A percentile compares a stretch with the other conserved stretches of the same genome.
These are phyloP conservation scores for Pontederia crassipes DNA, from an alignment of 176 grass and related monocot species.

Conservation along the genomic window DNA sequence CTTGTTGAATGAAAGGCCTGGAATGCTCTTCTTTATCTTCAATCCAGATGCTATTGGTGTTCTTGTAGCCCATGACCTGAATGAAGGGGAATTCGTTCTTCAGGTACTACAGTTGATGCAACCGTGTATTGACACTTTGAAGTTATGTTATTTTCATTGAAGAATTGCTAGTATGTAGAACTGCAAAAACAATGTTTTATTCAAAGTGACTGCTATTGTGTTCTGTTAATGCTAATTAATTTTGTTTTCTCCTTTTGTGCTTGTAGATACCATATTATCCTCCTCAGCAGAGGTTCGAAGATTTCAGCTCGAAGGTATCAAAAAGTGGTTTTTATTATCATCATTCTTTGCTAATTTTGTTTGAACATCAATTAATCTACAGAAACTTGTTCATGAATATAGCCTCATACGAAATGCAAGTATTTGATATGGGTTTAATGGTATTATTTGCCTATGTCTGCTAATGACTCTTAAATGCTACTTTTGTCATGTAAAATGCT, in stretches of 20 bases:
- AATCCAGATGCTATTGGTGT: slow-evolving; percentile 69
- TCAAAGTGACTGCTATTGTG: not conserved
- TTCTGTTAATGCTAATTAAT: slow-evolving; percentile 7
- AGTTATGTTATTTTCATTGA: slow-evolving; percentile 3
- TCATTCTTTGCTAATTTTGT: not conserved
- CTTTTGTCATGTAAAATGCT: not conserved
- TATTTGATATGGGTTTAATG: not conserved
- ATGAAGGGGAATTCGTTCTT: slow-evolving; percentile 87
- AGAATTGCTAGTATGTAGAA: slow-evolving; percentile 1
- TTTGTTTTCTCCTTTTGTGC: slow-evolving; percentile 16
- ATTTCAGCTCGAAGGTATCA: slow-evolving; percentile 66
- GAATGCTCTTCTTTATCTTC: slow-evolving; percentile 94
- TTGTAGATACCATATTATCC: slow-evolving; percentile 89
- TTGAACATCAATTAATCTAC: not conserved
- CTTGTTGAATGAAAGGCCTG: slow-evolving; percentile 62
- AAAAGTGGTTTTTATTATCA: slow-evolving; percentile 11
- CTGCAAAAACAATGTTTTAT: not conserved
- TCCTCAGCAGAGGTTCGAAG: slow-evolving; percentile 80
- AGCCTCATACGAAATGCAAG: not conserved
- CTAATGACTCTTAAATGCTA: too few species aligned
- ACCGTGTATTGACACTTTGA: not conserved
- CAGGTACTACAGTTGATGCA: slow-evolving; percentile 43
- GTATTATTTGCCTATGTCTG: too few species aligned
- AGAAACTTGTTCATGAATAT: not conserved
- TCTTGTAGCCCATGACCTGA: slow-evolving; percentile 87